Evolutionary conservation across 2,329 filamentous ascomycete species (phyloP).

Genomic region (Zalaria sp.): DNA sequence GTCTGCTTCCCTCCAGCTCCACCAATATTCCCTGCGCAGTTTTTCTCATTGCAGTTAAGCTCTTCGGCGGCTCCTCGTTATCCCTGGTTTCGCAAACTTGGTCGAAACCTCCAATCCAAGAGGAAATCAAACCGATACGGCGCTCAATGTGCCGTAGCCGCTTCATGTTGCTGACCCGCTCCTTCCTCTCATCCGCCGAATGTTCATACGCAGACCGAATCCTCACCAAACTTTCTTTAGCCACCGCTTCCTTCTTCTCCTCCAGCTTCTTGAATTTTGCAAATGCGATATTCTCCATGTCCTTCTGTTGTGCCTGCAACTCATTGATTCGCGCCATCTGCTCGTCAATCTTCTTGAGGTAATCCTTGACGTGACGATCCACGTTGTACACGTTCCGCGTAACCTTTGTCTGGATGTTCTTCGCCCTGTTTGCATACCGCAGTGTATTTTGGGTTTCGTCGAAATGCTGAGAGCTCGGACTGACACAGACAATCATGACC

Average conservation of each 20-base stretch:
- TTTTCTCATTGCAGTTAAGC: conserved; percentile 64
- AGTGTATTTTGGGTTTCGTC: conserved; percentile 98
- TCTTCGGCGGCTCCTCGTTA: conserved; percentile 50
- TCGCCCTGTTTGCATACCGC: conserved; percentile 91
- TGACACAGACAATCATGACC: conserved; percentile 98
- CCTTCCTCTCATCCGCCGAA: conserved; percentile 59
- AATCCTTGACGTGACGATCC: conserved; percentile 97
- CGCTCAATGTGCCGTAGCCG: conserved; percentile 71
- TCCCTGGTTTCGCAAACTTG: conserved; percentile 59
- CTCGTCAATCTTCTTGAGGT: conserved; percentile 97
- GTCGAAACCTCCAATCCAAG: conserved; percentile 90
- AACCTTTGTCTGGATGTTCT: conserved; percentile 99
- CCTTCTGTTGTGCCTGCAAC: conserved; percentile 81
- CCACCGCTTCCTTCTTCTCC: conserved; percentile 65
- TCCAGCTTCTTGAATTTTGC: conserved; percentile 82
- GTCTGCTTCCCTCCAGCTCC: conserved; percentile 78
- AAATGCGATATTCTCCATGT: conserved; percentile 69
- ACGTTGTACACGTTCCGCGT: conserved; percentile 99
- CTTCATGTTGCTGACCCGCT: conserved; percentile 67
- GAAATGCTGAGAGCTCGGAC: conserved; percentile 89
- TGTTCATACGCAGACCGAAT: conserved; percentile 77
- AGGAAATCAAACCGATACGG: conserved; percentile 71
- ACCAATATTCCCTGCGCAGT: conserved; percentile 77
- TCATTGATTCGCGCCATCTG: conserved; percentile 96
- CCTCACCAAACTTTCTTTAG: conserved; percentile 65